Percentiles rank a stretch among this genome's conserved stretches.
Conservation (phyloP, 75 land plant genomes). For the Cryptomeria japonica region DNA sequence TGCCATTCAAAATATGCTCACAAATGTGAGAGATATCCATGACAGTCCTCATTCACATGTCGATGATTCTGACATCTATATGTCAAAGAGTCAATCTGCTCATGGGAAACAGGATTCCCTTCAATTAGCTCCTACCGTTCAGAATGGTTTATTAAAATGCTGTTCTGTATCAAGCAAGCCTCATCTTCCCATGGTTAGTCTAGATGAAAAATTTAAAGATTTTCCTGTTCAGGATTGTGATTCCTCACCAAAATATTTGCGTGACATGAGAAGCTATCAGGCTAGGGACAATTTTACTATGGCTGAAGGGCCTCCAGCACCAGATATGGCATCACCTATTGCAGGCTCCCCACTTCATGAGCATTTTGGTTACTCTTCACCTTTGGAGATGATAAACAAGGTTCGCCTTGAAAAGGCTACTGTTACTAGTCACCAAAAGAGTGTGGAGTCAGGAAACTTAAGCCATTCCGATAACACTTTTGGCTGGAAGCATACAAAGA, state of each 20-base stretch:
- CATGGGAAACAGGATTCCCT: constrained; percentile 22
- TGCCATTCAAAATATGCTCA: constrained; percentile 2
- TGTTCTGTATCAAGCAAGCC: background rate
- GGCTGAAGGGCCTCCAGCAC: constrained; percentile 20
- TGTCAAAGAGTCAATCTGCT: constrained; percentile 23
- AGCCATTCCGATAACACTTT: background rate
- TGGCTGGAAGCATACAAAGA: constrained; percentile 31
- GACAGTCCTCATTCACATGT: constrained; percentile 10
- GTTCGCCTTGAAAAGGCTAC: constrained; percentile 24
- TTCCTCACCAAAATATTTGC: constrained; percentile 27
- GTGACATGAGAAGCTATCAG: constrained; percentile 24
- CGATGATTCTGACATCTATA: constrained; percentile 35
- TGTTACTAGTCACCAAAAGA: constrained; percentile 36
- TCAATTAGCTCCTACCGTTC: background rate
- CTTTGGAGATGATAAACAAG: constrained; percentile 17
- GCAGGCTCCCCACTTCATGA: constrained; percentile 45
- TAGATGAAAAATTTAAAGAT: constrained; percentile 13
- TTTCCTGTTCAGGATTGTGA: constrained; percentile 10
- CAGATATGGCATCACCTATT: constrained; percentile 20
- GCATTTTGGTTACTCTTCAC: constrained; percentile 56
- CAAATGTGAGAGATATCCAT: constrained; percentile 6
- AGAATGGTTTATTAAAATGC: background rate
- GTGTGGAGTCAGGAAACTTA: constrained; percentile 13
- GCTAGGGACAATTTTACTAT: constrained; percentile 11
- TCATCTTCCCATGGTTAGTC: background rate